These are phyloP conservation scores for Ajuga reptans DNA, from an alignment of 305 asterid species.

Conservation along the genomic window DNA sequence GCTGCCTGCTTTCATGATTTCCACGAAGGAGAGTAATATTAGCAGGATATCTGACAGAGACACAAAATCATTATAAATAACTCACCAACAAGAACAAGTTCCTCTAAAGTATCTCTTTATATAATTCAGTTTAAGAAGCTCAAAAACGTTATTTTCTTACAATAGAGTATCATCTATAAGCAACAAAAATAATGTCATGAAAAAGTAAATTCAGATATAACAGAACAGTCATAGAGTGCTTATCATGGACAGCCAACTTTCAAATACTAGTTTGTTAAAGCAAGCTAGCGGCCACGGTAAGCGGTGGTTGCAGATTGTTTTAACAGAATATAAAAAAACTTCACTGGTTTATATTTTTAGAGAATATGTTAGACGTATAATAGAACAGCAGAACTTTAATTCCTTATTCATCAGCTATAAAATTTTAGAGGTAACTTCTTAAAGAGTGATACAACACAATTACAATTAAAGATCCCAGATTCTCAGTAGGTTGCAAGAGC, in stretches of 20 bases:
- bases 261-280: neutral
- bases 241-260: neutral
- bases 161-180: neutral
- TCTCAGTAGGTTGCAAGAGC: neutral
- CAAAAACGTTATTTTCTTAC: neutral
- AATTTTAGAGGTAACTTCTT: neutral
- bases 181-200: neutral
- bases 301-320: neutral
- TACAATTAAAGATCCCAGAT: neutral
- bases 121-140: neutral
- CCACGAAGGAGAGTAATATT: conserved; percentile 93
- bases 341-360: neutral
- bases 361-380: neutral
- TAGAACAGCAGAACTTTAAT: neutral
- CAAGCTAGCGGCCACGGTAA: neutral
- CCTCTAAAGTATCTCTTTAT: neutral
- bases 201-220: neutral
- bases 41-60: conserved; percentile 70
- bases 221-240: neutral
- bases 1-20: conserved; percentile 95
- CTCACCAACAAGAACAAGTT: neutral
- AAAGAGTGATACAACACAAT: neutral
- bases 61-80: neutral
- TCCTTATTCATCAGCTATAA: neutral
- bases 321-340: neutral